A percentile compares a stretch with the other conserved stretches of the same genome.
These are phyloP conservation scores for Chaetoscypha palmicola DNA, from an alignment of 2,329 filamentous ascomycete species.

Conservation along the genomic window DNA sequence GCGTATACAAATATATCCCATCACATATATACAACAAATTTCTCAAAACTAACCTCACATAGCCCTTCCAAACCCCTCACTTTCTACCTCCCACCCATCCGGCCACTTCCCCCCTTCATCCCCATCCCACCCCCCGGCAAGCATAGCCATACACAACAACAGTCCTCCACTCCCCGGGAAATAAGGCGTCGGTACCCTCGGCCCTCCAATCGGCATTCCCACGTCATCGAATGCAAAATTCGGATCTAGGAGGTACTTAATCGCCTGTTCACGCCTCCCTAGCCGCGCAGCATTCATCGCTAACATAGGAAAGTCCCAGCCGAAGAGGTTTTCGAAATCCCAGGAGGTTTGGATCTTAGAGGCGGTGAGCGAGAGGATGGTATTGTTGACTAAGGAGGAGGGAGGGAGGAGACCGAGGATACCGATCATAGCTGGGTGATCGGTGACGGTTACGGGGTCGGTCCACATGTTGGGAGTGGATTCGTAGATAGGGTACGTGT, in stretches of 20 bases:
- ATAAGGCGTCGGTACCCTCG: conserved; percentile 49
- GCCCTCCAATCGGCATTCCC: conserved; percentile 46
- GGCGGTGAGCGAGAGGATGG: conserved; percentile 33
- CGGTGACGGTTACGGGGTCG: conserved; percentile 32
- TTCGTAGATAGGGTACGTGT: conserved; percentile 49
- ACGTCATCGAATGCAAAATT: conserved; percentile 50
- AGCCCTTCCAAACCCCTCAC: conserved; percentile 39
- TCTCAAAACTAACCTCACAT: conserved; percentile 1
- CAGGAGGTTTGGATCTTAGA: conserved; percentile 36
- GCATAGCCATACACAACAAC: conserved; percentile 47
- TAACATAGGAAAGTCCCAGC: conserved; percentile 41
- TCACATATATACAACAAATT: too few relatives aligned
- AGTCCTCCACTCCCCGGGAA: conserved; percentile 45
- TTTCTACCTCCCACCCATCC: conserved; percentile 40
- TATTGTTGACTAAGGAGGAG: conserved; percentile 33
- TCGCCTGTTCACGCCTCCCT: conserved; percentile 36
- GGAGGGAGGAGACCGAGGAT: conserved; percentile 39
- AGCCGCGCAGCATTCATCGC: conserved; percentile 40
- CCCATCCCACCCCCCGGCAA: conserved; percentile 51
- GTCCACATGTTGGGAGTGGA: conserved; percentile 41
- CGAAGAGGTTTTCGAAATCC: conserved; percentile 37
- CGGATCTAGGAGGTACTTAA: conserved; percentile 39
- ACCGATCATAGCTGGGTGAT: conserved; percentile 41
- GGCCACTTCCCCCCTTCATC: conserved; percentile 41
- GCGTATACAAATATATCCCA: too few relatives aligned